A percentile compares a stretch with the other conserved stretches of the same genome.
Evolutionary conservation across 179 eudicot genomes (phyloP).

Genomic region (Spergularia azorica): DNA sequence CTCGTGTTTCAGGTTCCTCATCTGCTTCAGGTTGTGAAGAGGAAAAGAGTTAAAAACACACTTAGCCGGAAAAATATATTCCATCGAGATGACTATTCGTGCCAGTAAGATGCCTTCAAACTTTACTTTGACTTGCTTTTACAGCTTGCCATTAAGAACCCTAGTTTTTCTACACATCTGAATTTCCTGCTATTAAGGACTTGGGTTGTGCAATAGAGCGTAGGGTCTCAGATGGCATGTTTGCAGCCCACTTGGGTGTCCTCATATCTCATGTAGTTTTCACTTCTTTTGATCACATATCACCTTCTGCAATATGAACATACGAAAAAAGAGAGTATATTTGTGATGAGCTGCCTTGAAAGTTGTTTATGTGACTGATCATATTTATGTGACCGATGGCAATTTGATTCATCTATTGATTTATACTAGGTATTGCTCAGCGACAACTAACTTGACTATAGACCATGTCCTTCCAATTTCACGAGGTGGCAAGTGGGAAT

Average conservation of each 20-base stretch:
- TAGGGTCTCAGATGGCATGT: too few relatives aligned
- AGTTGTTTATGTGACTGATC: neutral
- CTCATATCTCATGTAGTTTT: neutral
- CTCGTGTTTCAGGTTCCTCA: slow-evolving; percentile 72
- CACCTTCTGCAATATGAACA: neutral
- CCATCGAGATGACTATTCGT: slow-evolving; percentile 75
- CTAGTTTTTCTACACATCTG: neutral
- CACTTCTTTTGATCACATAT: neutral
- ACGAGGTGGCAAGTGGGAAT: slow-evolving; percentile 88
- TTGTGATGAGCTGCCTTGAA: too few relatives aligned
- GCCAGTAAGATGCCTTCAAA: slow-evolving; percentile 71
- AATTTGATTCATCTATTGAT: slow-evolving; percentile 2
- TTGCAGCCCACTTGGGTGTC: neutral
- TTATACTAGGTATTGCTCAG: slow-evolving; percentile 68
- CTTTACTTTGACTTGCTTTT: neutral
- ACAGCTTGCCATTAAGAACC: neutral
- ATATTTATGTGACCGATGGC: neutral
- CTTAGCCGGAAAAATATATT: slow-evolving; percentile 90
- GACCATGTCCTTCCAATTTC: slow-evolving; percentile 87
- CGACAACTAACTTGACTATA: slow-evolving; percentile 63
- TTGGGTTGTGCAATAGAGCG: neutral
- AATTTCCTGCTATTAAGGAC: neutral
- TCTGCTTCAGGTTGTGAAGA: slow-evolving; percentile 85
- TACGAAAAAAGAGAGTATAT: neutral
- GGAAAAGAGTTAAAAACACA: slow-evolving; percentile 64